Percentiles rank a stretch among this genome's conserved stretches.
These are phyloP conservation scores for Penicillium verhagenii DNA, from an alignment of 495 filamentous ascomycete species.

Conservation along the genomic window DNA sequence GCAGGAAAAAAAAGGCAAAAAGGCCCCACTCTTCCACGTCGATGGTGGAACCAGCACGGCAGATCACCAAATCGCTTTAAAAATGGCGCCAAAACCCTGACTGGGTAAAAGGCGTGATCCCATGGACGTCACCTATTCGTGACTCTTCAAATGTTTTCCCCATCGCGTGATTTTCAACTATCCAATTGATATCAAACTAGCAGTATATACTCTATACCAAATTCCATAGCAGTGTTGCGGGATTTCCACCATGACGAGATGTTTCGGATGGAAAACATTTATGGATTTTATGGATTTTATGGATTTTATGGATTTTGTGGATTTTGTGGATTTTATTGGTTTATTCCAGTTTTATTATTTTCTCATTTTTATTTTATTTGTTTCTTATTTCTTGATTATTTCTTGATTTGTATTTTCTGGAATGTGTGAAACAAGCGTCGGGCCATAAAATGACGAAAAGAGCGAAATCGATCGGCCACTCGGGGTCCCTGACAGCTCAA, in stretches of 20 bases:
- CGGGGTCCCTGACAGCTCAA: conserved; percentile 8
- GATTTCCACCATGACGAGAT: neutral
- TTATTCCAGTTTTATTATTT: too few relatives aligned
- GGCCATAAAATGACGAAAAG: conserved; percentile 8
- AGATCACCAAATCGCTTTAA: conserved; percentile 20
- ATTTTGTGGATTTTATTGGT: too few relatives aligned
- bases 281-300: too few relatives aligned
- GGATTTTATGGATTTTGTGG: too few relatives aligned
- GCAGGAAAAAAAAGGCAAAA: conserved; percentile 9
- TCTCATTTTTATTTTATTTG: too few relatives aligned
- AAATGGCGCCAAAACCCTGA: conserved; percentile 21
- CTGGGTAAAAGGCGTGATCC: conserved; percentile 20
- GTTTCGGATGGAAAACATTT: neutral
- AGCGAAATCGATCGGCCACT: neutral
- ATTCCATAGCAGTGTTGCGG: neutral
- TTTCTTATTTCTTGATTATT: too few relatives aligned
- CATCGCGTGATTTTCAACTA: conserved; percentile 12
- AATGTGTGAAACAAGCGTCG: conserved; percentile 8
- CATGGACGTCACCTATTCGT: conserved; percentile 5
- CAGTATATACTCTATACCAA: too few relatives aligned
- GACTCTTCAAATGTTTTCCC: too few relatives aligned
- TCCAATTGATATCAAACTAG: neutral
- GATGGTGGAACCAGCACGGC: conserved; percentile 15
- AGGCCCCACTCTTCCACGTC: conserved; percentile 12
- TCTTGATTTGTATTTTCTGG: too few relatives aligned